These are phyloP conservation scores for Fusarium chaquense DNA, from an alignment of 2,329 filamentous ascomycete species.

Conservation along the genomic window DNA sequence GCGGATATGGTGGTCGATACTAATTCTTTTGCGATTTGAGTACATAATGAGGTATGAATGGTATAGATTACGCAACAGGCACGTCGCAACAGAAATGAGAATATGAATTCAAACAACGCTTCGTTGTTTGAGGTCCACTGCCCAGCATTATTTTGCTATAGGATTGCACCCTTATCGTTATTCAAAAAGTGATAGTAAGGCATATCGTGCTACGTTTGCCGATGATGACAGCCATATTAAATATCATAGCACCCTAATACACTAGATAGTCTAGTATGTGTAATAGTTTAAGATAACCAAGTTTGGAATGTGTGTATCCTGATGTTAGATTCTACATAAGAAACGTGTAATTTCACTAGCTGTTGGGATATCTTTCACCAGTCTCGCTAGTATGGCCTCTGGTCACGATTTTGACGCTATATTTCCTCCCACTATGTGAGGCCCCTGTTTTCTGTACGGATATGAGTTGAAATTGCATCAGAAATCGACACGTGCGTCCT, in stretches of 20 bases:
- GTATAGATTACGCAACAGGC: not conserved
- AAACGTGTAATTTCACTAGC: too few species aligned
- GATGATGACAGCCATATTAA: too few species aligned
- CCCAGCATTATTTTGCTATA: not conserved
- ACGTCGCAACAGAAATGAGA: not conserved
- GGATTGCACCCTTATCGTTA: accelerated
- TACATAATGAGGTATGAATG: not conserved
- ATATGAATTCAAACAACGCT: not conserved
- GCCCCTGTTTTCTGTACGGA: not conserved
- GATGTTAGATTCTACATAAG: accelerated
- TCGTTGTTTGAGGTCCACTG: not conserved
- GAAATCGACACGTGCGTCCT: not conserved
- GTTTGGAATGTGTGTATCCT: accelerated
- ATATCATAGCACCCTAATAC: accelerated
- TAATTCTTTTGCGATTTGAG: not conserved
- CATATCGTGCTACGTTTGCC: not conserved
- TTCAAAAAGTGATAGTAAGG: not conserved
- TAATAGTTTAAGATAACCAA: not conserved
- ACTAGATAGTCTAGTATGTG: not conserved
- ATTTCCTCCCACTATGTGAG: too few species aligned
- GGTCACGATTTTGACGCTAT: not conserved
- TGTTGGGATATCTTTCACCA: too few species aligned
- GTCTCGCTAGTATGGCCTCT: not conserved
- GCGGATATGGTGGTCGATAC: constrained; percentile 3
- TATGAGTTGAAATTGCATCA: not conserved